These are phyloP conservation scores for Tilletia horrida DNA, from an alignment of 1,284 basidiomycete genomes.

Conservation along the genomic window DNA sequence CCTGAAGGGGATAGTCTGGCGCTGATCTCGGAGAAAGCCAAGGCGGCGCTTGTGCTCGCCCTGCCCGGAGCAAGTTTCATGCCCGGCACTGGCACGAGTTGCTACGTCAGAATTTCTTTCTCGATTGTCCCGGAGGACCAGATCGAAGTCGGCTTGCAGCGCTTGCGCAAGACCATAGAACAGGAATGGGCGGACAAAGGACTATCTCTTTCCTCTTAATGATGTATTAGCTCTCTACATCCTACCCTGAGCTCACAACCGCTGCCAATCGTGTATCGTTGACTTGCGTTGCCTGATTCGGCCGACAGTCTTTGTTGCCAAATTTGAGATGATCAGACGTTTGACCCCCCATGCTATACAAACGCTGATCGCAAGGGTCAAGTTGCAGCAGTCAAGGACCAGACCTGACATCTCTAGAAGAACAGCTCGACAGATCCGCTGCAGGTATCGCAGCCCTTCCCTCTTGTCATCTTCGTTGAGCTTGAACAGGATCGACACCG, in stretches of 20 bases:
- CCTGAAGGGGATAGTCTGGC: slow-evolving; percentile 67
- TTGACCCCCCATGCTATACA: too few species aligned
- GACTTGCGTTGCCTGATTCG: too few species aligned
- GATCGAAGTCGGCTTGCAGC: slow-evolving; percentile 40
- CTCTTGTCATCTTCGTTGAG: too few species aligned
- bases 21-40: slow-evolving; percentile 74
- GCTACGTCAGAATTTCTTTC: slow-evolving; percentile 50
- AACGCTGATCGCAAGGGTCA: too few species aligned
- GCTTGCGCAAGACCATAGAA: slow-evolving; percentile 40
- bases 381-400: too few species aligned
- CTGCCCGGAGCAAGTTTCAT: slow-evolving; percentile 67
- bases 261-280: neutral
- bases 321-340: too few species aligned
- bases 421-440: too few species aligned
- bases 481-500: too few species aligned
- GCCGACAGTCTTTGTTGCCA: too few species aligned
- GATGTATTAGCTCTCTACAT: neutral
- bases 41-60: slow-evolving; percentile 77
- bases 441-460: too few species aligned
- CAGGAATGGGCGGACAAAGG: slow-evolving; percentile 46
- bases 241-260: neutral
- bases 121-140: slow-evolving; percentile 41
- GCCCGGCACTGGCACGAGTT: slow-evolving; percentile 34
- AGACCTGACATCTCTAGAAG: too few species aligned
- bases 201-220: neutral